Conservation (phyloP, 1,284 basidiomycete genomes). For the Microbotryomycetes sp. region DNA sequence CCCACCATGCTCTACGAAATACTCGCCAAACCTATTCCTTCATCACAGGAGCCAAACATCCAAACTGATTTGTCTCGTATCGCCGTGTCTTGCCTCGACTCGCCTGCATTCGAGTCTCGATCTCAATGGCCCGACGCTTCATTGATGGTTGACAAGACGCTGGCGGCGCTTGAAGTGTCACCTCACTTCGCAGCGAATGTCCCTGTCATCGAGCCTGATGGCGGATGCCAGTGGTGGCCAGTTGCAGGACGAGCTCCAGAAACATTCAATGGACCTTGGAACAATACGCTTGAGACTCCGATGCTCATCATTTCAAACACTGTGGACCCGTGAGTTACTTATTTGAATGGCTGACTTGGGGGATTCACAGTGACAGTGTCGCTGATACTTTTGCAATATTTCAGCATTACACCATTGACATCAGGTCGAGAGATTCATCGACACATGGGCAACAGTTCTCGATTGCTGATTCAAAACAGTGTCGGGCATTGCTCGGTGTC, state of each 20-base stretch:
- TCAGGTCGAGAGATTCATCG: conserved; percentile 19
- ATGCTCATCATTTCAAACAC: conserved; percentile 30
- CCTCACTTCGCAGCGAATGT: conserved; percentile 16
- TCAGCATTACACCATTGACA: conserved; percentile 20
- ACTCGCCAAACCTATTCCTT: not conserved
- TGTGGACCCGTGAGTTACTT: conserved; percentile 17
- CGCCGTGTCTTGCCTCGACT: conserved; percentile 25
- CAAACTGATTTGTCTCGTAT: conserved; percentile 22
- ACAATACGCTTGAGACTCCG: conserved; percentile 15
- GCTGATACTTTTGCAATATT: not conserved
- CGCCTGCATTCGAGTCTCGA: conserved; percentile 10
- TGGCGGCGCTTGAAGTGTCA: conserved; percentile 4
- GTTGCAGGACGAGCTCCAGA: conserved; percentile 9
- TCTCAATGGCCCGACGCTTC: conserved; percentile 8
- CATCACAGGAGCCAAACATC: not conserved
- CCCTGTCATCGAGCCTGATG: conserved; percentile 14
- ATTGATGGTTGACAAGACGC: conserved; percentile 5
- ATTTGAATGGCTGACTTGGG: not conserved
- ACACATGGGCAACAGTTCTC: conserved; percentile 19
- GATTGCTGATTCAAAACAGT: conserved; percentile 22
- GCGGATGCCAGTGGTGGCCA: conserved; percentile 25
- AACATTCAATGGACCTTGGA: conserved; percentile 24
- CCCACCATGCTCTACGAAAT: conserved; percentile 26
- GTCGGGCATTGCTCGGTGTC: conserved; percentile 17
- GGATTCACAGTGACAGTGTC: not conserved